A percentile compares a stretch with the other conserved stretches of the same genome.
Evolutionary conservation across 2,329 filamentous ascomycete genomes (phyloP).

Genomic region (Aspergillus amoenus): DNA sequence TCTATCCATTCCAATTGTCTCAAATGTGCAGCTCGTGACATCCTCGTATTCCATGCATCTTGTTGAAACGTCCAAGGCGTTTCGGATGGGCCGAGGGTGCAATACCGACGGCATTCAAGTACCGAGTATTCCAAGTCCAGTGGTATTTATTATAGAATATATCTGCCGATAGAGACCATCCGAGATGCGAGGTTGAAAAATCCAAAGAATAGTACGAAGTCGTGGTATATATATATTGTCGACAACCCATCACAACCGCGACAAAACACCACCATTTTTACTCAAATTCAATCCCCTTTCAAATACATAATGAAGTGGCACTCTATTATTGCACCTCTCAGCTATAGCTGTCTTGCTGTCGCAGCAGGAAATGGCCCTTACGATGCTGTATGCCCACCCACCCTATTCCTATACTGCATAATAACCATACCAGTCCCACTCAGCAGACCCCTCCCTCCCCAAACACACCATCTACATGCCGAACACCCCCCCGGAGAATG

Average conservation of each 20-base stretch:
- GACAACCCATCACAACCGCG: background rate
- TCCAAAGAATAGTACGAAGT: too few species aligned
- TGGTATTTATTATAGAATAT: background rate
- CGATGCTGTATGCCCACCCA: background rate
- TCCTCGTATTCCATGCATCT: too few species aligned
- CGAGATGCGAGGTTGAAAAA: background rate
- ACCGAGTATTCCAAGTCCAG: background rate
- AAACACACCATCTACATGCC: constrained; percentile 10
- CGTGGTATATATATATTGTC: too few species aligned
- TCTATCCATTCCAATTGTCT: too few species aligned
- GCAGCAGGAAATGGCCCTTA: constrained; percentile 3
- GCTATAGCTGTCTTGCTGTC: background rate
- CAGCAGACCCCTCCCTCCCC: background rate
- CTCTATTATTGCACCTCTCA: background rate
- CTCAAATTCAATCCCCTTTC: background rate
- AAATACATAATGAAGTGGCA: background rate
- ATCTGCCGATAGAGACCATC: too few species aligned
- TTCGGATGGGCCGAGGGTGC: background rate
- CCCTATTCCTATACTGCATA: background rate
- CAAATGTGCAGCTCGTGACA: too few species aligned
- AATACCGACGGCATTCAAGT: background rate
- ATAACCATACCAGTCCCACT: background rate
- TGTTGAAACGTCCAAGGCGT: background rate
- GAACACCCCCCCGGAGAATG: background rate
- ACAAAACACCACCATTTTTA: background rate